Evolutionary conservation across 768 basidiomycete genomes (phyloP).

Genomic region (Podaxis sp.): DNA sequence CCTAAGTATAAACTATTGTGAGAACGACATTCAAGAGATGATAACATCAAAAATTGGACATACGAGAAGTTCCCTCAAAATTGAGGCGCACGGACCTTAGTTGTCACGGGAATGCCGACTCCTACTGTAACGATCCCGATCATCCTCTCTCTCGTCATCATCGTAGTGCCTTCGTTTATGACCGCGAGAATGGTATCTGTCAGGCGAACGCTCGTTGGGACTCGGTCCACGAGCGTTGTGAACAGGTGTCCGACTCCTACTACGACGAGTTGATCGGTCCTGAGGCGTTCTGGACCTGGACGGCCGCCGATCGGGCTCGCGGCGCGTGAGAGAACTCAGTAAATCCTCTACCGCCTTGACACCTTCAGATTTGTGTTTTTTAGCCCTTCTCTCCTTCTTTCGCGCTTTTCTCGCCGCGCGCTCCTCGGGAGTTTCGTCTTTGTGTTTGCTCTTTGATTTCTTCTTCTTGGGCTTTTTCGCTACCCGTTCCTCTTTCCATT

Average conservation of each 20-base stretch:
- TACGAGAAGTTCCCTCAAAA: background rate
- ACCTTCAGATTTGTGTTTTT: slow-evolving; percentile 61
- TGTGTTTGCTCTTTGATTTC: slow-evolving; percentile 66
- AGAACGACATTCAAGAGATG: background rate
- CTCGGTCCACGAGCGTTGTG: slow-evolving; percentile 12
- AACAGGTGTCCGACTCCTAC: slow-evolving; percentile 25
- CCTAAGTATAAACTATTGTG: background rate
- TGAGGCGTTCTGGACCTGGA: slow-evolving; percentile 7
- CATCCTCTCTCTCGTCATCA: slow-evolving; percentile 18
- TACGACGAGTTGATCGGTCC: slow-evolving; percentile 16
- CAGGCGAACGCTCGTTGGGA: slow-evolving; percentile 16
- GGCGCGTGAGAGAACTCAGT: slow-evolving; percentile 47
- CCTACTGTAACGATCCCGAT: background rate
- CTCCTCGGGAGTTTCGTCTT: slow-evolving; percentile 80
- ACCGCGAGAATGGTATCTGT: slow-evolving; percentile 11
- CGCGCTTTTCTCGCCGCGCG: slow-evolving; percentile 71
- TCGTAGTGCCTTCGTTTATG: slow-evolving; percentile 19
- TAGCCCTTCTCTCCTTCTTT: slow-evolving; percentile 67
- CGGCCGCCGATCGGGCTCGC: slow-evolving; percentile 22
- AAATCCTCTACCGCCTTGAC: slow-evolving; percentile 69
- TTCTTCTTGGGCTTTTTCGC: slow-evolving; percentile 61
- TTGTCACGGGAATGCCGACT: background rate
- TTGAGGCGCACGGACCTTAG: background rate
- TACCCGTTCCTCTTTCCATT: slow-evolving; percentile 71
- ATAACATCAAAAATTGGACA: slow-evolving; percentile 2